Evolutionary conservation across 148 eudicot species (phyloP).

Genomic region (Amaranthus cruentus): DNA sequence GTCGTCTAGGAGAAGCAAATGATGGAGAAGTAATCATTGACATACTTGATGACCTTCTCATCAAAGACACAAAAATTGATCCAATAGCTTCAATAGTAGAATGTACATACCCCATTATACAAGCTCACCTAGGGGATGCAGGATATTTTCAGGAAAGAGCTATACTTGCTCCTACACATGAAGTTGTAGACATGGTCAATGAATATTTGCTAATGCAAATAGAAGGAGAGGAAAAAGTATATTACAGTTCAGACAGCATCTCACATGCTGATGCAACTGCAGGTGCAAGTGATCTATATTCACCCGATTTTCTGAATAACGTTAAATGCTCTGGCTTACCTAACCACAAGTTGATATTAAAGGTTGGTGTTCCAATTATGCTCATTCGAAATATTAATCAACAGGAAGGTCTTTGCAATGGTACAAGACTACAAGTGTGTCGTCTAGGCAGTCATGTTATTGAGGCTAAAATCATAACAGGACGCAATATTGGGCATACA

Average conservation of each 20-base stretch:
- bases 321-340: neutral
- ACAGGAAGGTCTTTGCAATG: slow-evolving; percentile 5
- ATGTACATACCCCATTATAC: neutral
- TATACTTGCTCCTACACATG: slow-evolving; percentile 5
- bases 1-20: neutral
- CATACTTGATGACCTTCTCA: neutral
- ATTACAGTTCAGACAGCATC: slow-evolving; percentile 4
- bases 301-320: neutral
- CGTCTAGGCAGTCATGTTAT: neutral
- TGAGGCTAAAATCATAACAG: neutral
- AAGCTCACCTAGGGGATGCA: neutral
- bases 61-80: neutral
- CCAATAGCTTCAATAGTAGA: neutral
- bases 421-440: neutral
- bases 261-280: neutral
- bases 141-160: slow-evolving; percentile 6
- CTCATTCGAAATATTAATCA: slow-evolving; percentile 3
- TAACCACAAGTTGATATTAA: neutral
- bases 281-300: neutral
- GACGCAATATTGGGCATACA: neutral
- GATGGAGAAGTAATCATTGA: slow-evolving; percentile 1
- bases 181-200: neutral
- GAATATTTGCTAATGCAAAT: neutral
- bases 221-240: neutral
- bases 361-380: slow-evolving; percentile 6